Base-by-base conservation (phyloP, 345 rosid genomes). In the Brassica cretica region DNA sequence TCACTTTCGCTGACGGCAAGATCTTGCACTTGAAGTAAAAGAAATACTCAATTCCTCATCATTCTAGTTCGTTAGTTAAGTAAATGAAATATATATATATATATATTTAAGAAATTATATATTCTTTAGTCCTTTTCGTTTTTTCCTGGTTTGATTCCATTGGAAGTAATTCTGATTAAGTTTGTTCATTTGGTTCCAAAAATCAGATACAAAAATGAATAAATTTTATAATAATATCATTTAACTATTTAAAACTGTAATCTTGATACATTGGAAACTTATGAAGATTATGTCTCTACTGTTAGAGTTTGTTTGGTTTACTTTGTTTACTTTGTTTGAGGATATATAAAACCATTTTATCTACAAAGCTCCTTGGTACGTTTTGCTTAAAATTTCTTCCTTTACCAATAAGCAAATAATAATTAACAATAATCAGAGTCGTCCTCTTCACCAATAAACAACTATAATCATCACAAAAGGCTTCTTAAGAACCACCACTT, bases 21-120 rank as follows among this genome's bases (percentile, higher is more conserved):
- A 61, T 63, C 79, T 69, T 80, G 79, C 82, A 70, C 82, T 79
- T 79, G 75, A 79, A 79, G 82, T 63, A 62, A 79, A 79, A 79
- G 78, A 62, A 12, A 79, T 55, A 70, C 78, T 80, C 82, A 53
- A 74, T 70, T 64, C n/a, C 21, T 35, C 44, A 80, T 74, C 72
- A 80, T 75, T 74, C 65, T 19, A 37, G 39, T 63, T 33, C 61
- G 25, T 60, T 68, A 62, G 2, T 3, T 58, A 8, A 64, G 1
- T 18, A 9, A 24, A 10, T 15, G 4, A 44, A 32, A 35, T 3
- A 8, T 18, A 0, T 35, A 35, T 35, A 35, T 8, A 35, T 2
- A 35, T 5, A 33, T 5, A 7, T 51, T 14, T 12, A 30, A 66
- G 7, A 41, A 1, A 11, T 18, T 35, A 53, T n/a, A 5, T 15